Evolutionary conservation across 805 yeast genomes (phyloP).

Genomic region (Jamesozyma spencerorum): DNA sequence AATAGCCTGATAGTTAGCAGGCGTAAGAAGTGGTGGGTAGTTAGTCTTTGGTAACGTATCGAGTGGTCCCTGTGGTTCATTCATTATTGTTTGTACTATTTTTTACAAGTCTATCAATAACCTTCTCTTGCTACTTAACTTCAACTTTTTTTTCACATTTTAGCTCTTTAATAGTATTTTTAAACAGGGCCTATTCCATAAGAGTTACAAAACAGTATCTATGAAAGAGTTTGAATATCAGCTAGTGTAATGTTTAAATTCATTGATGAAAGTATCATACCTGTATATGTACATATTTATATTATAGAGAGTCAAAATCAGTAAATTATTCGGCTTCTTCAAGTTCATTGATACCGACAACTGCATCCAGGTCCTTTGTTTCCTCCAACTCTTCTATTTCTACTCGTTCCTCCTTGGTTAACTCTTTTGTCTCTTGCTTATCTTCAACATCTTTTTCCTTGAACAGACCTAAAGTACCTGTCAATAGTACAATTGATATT

Average conservation of each 20-base stretch:
- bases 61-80: slow-evolving; percentile 28
- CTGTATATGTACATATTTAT: too few species aligned
- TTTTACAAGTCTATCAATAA: neutral
- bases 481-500: slow-evolving; percentile 49
- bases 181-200: too few species aligned
- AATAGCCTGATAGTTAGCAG: slow-evolving; percentile 22
- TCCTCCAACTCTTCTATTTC: slow-evolving; percentile 5
- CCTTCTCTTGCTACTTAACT: too few species aligned
- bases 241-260: too few species aligned
- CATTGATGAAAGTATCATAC: too few species aligned
- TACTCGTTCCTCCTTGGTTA: neutral
- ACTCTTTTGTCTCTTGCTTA: neutral
- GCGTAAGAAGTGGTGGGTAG: slow-evolving; percentile 23
- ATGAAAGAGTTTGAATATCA: too few species aligned
- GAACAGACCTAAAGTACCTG: slow-evolving; percentile 42
- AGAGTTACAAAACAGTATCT: too few species aligned
- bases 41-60: slow-evolving; percentile 24
- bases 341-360: slow-evolving; percentile 5
- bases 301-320: too few species aligned
- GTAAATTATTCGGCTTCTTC: too few species aligned
- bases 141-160: too few species aligned
- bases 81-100: slow-evolving; percentile 7
- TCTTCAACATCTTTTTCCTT: slow-evolving; percentile 26
- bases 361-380: slow-evolving; percentile 4
- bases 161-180: too few species aligned